Base-by-base conservation (phyloP, 768 basidiomycete genomes). In the Tephrocybe sp. region DNA sequence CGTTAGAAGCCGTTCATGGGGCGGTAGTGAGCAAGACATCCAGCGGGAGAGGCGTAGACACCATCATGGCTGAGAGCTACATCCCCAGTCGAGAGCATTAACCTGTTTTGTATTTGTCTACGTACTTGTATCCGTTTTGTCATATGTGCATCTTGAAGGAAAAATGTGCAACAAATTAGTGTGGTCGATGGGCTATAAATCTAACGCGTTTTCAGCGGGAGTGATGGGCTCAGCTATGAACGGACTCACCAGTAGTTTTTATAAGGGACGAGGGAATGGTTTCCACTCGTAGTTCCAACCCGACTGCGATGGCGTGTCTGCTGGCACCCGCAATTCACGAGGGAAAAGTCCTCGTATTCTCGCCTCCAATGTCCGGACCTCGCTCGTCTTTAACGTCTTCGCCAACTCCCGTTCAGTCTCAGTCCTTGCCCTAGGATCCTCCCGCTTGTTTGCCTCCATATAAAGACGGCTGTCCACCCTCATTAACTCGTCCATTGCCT, bases 221-320 rank as follows among this genome's bases (percentile, higher is more conserved):
- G 16, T 19, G n/a, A 16, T 7, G 29, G 9, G 9, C 37, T n/a
- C 42, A 34, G 33, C 9, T 19, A n/a, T 47, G 23, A 16, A n/a
- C 38, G 39, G 25, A 50, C 54, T 30, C 46, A 57, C 59, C 51
- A n/a, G 13, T n/a, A 61, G 33, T 61, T 63, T 16, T 21, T 53
- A 79, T 50, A 79, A 50, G 23, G 80, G 79, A 31, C 78, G 73
- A 50, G 75, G 68, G 61, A 83, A 81, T 40, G 87, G 77, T 47
- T 77, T 88, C 82, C 86, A 94, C n/a, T 86, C 82, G 61, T 94
- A 87, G 45, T 84, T 82, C 93, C 93, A 95, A 3, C 91, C 91
- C 36, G 76, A 74, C 47, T 78, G 80, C 21, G 87, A 77, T 2
- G 91, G 88, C 6, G 89, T 94, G 61, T 95, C 94, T 4, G 88